These are phyloP conservation scores for Rossbeevera mucosa DNA, from an alignment of 768 basidiomycete genomes.

Conservation along the genomic window DNA sequence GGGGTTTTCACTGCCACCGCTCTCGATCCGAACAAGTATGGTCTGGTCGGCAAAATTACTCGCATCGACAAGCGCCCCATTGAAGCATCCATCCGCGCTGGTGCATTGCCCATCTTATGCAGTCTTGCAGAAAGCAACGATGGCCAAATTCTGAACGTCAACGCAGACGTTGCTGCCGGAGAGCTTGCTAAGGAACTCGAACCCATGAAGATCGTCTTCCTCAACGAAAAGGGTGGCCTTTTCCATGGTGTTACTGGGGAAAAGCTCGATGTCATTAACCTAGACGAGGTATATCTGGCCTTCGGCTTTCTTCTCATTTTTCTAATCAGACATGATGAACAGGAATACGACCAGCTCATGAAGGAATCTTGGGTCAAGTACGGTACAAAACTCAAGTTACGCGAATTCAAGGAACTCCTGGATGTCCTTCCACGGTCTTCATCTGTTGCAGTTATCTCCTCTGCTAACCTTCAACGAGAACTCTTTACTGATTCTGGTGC, in stretches of 20 bases:
- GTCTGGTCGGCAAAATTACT: slow-evolving; percentile 93
- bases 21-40: slow-evolving; percentile 92
- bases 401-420: slow-evolving; percentile 98
- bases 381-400: slow-evolving; percentile 97
- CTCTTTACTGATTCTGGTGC: slow-evolving; percentile 98
- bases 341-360: slow-evolving; percentile 97
- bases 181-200: slow-evolving; percentile 97
- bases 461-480: slow-evolving; percentile 90
- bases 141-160: slow-evolving; percentile 99
- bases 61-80: slow-evolving; percentile 93
- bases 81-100: slow-evolving; percentile 94
- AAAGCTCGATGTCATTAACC: slow-evolving; percentile 93
- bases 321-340: slow-evolving; percentile 1
- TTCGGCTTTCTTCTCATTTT: neutral
- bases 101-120: slow-evolving; percentile 93
- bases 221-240: slow-evolving; percentile 97
- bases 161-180: slow-evolving; percentile 97
- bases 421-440: slow-evolving; percentile 97
- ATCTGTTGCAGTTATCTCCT: slow-evolving; percentile 96
- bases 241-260: slow-evolving; percentile 97
- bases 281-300: slow-evolving; percentile 70
- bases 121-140: slow-evolving; percentile 91
- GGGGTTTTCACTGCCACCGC: slow-evolving; percentile 98
- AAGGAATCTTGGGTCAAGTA: slow-evolving; percentile 99
- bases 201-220: slow-evolving; percentile 96